A percentile compares a stretch with the other conserved stretches of the same genome.
Conservation (phyloP, 805 yeast species). For the Debaryomyces tyrocola region DNA sequence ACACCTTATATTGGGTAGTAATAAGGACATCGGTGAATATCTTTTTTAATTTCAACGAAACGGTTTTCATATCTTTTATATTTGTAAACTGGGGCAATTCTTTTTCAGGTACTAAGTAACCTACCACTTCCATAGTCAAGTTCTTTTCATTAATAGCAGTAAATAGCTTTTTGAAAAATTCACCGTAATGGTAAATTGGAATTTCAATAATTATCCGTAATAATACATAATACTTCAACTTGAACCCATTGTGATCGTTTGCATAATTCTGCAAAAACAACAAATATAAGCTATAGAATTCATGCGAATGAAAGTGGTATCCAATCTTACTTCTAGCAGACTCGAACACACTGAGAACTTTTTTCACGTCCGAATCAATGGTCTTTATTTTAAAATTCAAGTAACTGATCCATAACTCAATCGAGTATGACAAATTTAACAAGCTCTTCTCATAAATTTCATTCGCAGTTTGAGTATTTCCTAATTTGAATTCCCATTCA, state of each 20-base stretch:
- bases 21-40: constrained; percentile 52
- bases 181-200: constrained; percentile 55
- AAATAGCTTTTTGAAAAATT: constrained; percentile 42
- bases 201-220: constrained; percentile 52
- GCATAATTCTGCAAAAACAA: constrained; percentile 36
- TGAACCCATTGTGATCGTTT: constrained; percentile 23
- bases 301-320: constrained; percentile 48
- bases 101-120: constrained; percentile 16
- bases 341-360: constrained; percentile 42
- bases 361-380: constrained; percentile 23
- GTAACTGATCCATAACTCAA: constrained; percentile 52
- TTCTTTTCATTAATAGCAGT: constrained; percentile 22
- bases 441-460: constrained; percentile 41
- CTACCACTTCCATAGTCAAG: constrained; percentile 11
- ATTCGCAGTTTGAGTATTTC: constrained; percentile 37
- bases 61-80: constrained; percentile 25
- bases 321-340: constrained; percentile 51
- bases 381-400: constrained; percentile 41
- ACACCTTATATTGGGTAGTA: constrained; percentile 53
- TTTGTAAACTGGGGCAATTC: constrained; percentile 14
- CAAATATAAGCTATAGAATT: constrained; percentile 53
- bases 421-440: constrained; percentile 39
- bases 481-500: constrained; percentile 44
- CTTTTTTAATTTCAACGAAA: constrained; percentile 41
- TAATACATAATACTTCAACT: constrained; percentile 38